These are phyloP conservation scores for Colletotrichum higginsianum DNA, from an alignment of 2,329 filamentous ascomycete species.

Conservation along the genomic window DNA sequence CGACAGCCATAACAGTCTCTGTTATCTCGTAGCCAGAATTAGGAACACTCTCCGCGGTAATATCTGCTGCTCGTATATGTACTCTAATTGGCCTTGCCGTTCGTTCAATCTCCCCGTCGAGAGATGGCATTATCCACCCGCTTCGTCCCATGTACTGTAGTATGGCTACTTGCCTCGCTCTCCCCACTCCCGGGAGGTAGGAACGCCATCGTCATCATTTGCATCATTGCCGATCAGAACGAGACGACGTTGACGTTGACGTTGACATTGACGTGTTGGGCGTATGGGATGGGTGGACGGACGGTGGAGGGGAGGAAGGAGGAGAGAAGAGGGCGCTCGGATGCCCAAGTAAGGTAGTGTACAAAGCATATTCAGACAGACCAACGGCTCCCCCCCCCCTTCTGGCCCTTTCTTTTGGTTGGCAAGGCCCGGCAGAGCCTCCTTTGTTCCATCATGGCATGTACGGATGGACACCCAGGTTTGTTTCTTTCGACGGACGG, in stretches of 20 bases:
- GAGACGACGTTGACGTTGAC: neutral
- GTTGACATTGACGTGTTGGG: neutral
- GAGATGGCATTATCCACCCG: constrained; percentile 22
- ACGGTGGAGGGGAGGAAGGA: constrained; percentile 3
- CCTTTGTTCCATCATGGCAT: constrained; percentile 23
- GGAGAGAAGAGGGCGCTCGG: constrained; percentile 20
- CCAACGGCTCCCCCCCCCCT: neutral
- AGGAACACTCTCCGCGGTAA: constrained; percentile 7
- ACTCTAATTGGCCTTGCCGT: constrained; percentile 10
- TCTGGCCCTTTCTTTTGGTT: too few species aligned
- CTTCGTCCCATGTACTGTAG: constrained; percentile 34
- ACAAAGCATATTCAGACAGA: neutral
- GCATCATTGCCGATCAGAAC: constrained; percentile 11
- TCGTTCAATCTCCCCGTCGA: constrained; percentile 19
- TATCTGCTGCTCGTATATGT: constrained; percentile 14
- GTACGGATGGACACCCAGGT: neutral
- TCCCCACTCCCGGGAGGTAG: neutral
- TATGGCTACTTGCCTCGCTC: neutral
- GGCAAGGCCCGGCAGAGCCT: constrained; percentile 31
- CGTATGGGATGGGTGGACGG: neutral
- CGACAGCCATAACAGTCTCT: constrained; percentile 21
- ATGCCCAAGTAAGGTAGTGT: constrained; percentile 3
- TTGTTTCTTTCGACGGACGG: constrained; percentile 13
- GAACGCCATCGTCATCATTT: constrained; percentile 26
- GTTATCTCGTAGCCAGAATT: constrained; percentile 28